Conservation (phyloP, 768 basidiomycete species). For the Suillus hirtellus region DNA sequence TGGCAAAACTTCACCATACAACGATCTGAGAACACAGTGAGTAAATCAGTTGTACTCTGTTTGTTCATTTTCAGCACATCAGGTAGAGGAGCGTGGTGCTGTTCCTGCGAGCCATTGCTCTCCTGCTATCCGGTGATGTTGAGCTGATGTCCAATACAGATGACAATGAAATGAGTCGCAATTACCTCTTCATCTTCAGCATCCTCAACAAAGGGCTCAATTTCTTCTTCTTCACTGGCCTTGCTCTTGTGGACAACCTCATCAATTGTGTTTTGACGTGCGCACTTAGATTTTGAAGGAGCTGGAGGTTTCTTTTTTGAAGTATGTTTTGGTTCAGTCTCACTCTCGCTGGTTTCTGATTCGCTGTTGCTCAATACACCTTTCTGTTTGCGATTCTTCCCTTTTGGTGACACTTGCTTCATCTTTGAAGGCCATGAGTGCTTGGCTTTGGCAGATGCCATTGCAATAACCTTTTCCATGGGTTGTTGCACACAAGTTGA, state of each 20-base stretch:
- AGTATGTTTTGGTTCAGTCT: background rate
- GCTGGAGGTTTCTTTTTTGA: background rate
- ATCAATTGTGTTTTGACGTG: background rate
- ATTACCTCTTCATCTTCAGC: background rate
- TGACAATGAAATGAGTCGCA: no score
- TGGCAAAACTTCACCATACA: no score
- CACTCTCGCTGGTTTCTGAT: background rate
- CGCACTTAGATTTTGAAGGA: background rate
- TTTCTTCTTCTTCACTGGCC: slow-evolving; percentile 1
- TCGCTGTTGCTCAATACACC: background rate
- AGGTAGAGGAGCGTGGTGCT: no score
- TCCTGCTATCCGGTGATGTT: no score
- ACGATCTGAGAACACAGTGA: no score
- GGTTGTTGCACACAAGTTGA: background rate
- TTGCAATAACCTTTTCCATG: background rate
- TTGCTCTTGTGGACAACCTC: background rate
- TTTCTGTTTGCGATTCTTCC: background rate
- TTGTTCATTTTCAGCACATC: no score
- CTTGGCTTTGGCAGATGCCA: no score
- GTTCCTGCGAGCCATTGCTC: no score
- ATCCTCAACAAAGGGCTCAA: background rate
- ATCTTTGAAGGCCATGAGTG: no score
- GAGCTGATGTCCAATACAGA: no score
- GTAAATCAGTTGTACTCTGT: no score
- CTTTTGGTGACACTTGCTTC: background rate